Conservation (phyloP, 2,329 filamentous ascomycete species). For the Aspergillus sp. region DNA sequence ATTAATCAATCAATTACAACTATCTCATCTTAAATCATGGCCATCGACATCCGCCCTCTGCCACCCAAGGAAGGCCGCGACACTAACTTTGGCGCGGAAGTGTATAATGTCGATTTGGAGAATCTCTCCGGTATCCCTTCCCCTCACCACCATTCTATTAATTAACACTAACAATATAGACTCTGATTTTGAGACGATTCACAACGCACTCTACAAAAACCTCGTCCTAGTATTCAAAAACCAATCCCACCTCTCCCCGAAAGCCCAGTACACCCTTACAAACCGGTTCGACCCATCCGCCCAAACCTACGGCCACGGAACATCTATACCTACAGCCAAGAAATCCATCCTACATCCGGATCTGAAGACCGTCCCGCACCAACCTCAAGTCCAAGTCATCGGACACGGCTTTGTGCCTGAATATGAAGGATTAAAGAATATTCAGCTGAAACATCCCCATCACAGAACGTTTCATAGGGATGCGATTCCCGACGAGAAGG, state of each 20-base stretch:
- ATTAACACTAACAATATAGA: constrained; percentile 40
- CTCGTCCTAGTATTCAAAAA: constrained; percentile 69
- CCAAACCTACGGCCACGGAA: constrained; percentile 68
- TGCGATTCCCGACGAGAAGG: constrained; percentile 57
- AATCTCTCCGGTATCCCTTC: constrained; percentile 53
- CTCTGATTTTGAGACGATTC: constrained; percentile 60
- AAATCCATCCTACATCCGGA: constrained; percentile 69
- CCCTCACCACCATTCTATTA: background rate
- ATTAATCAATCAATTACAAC: too few species aligned
- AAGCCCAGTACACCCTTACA: constrained; percentile 70
- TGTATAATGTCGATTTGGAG: constrained; percentile 57
- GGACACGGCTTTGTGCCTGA: constrained; percentile 66
- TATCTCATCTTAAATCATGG: background rate
- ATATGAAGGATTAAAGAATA: constrained; percentile 66
- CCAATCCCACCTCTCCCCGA: constrained; percentile 60
- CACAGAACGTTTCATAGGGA: constrained; percentile 72
- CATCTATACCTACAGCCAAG: constrained; percentile 61
- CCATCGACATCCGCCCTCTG: constrained; percentile 7
- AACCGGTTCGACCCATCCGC: constrained; percentile 65
- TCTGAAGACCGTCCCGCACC: constrained; percentile 73
- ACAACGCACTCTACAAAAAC: constrained; percentile 61
- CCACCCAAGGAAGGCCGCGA: constrained; percentile 23
- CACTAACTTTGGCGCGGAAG: constrained; percentile 58
- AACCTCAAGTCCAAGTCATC: constrained; percentile 76
- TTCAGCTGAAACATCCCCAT: constrained; percentile 69